Evolutionary conservation across 2,329 filamentous ascomycete genomes (phyloP).

Genomic region (Aspergillus luchuensis): DNA sequence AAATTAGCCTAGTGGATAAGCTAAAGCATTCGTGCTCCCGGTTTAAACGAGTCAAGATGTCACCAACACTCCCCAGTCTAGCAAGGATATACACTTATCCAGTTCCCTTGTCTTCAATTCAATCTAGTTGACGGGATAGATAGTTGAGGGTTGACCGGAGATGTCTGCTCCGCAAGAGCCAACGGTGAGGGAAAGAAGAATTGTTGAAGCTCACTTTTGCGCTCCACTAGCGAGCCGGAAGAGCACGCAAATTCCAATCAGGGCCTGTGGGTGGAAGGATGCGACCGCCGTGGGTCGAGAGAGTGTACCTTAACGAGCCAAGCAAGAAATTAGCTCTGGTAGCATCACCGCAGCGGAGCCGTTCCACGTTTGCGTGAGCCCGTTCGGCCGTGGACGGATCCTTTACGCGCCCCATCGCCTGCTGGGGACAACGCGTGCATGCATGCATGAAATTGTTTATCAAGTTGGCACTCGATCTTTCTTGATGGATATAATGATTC

Average conservation of each 20-base stretch:
- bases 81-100: not conserved
- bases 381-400: not conserved
- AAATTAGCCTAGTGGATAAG: constrained; percentile 7
- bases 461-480: not conserved
- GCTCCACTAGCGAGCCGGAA: constrained; percentile 15
- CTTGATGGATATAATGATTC: not conserved
- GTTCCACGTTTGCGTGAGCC: not conserved
- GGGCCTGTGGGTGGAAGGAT: constrained; percentile 11
- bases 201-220: constrained; percentile 9
- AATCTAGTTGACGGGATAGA: constrained; percentile 8
- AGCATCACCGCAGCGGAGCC: not conserved
- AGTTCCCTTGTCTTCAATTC: not conserved
- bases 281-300: constrained; percentile 20
- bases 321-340: constrained; percentile 6
- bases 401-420: not conserved
- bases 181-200: constrained; percentile 11
- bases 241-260: constrained; percentile 17
- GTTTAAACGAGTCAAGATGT: not conserved
- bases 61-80: not conserved
- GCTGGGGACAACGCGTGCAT: not conserved
- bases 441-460: not conserved
- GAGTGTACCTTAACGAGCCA: constrained; percentile 2
- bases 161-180: constrained; percentile 23
- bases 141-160: constrained; percentile 18
- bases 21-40: constrained; percentile 1